Conservation (phyloP, 345 rosid species). For the Salix caprea region DNA sequence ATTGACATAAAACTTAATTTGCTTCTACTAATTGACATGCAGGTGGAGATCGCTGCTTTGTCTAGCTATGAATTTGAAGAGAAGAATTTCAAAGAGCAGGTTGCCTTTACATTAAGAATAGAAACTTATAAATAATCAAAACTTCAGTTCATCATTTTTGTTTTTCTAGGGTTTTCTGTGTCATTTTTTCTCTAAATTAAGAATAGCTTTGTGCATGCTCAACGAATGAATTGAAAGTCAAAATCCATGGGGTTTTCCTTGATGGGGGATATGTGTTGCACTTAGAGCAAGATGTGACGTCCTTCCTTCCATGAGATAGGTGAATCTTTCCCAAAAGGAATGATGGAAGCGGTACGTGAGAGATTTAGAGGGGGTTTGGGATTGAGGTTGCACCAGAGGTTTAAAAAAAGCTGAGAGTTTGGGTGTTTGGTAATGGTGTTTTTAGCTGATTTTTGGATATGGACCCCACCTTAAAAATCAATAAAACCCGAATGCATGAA, state of each 20-base stretch:
- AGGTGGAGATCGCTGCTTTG: conserved; percentile 33
- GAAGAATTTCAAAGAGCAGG: conserved; percentile 32
- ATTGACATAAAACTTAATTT: background rate
- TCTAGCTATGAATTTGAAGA: conserved; percentile 37
- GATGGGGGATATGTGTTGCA: background rate
- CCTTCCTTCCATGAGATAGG: background rate
- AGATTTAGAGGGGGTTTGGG: background rate
- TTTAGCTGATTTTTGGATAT: no score
- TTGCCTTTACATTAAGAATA: background rate
- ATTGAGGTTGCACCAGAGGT: no score
- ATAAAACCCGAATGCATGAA: no score
- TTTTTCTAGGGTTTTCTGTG: background rate
- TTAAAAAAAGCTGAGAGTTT: no score
- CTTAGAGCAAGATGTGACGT: background rate
- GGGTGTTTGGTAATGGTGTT: no score
- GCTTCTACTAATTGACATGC: conserved; percentile 11
- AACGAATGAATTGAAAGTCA: background rate
- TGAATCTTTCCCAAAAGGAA: background rate
- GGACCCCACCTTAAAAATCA: no score
- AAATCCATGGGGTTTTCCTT: background rate
- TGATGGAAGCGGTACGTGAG: background rate
- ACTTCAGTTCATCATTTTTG: background rate
- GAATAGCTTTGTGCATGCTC: background rate
- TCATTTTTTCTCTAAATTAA: background rate
- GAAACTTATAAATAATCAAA: background rate